Evolutionary conservation across 768 basidiomycete genomes (phyloP), one percentile per base, ranked within the genome.

Genomic region (Boletus vinaceobasis): DNA sequence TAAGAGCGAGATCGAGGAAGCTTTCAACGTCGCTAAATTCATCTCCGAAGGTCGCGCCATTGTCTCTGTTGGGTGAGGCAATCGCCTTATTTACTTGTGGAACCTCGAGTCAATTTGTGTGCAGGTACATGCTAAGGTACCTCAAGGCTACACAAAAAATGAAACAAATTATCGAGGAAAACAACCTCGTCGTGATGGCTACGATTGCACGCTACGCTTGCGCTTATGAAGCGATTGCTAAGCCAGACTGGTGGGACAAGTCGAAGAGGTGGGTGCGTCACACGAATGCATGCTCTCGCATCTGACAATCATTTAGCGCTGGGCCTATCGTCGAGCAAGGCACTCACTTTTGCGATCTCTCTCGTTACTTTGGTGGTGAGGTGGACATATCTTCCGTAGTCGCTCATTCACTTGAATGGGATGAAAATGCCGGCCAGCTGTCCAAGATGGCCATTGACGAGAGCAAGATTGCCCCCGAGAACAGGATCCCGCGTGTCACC

Each of bases 331-430:
- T 95, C 59, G 93, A 93, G 71, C 90, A 93, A 75, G 95, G 92
- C 44, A 98, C 96, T 14, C 96, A 98, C 76, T 96, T 98, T 75
- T 94, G 92, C 64, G 94, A 98, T 74, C 81, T 97, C 42, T 97
- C 93, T 38, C 88, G 96, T 61, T 96, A 96, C 78, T 98, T 98
- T 66, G 96, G 95, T 48, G 96, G 96, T 15, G 91, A 96, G 60
- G 92, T 97, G 54, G 91, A 97, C 66, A 85, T 95, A 57, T 74
- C 83, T 48, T 82, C 81, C 33, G 88, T 93, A 38, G 75, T 70
- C 37, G 96, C 95, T 15, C 91, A 93, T 66, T 92, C 94, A 9
- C 79, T 98, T 32, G 95, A 96, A 67, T 93, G 88, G 88, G 78
- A 92, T 68, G 95, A 98, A 72, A 82, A 85, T 59, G 88, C 96